Evolutionary conservation across 2,329 filamentous ascomycete genomes (phyloP), one percentile per base, ranked within the genome.

Genomic region (Rugonectria rugulosa): DNA sequence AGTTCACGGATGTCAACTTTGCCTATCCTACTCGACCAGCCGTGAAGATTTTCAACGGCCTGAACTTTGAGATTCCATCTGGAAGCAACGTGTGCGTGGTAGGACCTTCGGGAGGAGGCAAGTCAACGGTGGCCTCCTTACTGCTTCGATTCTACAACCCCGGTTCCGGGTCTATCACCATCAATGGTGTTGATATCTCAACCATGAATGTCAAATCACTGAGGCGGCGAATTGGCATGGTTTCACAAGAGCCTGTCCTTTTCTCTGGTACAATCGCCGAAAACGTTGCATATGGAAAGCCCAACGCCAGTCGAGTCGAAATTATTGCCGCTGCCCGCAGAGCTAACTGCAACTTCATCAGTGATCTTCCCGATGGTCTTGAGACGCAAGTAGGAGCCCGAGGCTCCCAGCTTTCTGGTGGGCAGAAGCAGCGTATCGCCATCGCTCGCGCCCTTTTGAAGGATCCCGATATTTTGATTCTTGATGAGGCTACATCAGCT

Each of bases 71-170:
- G 66, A 97, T 99, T 50, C 91, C 93, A 0, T 90, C 94, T 37
- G 95, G 95, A 24, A 93, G 88, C 60, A 98, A 98, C 69, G 92
- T 99, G 20, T 96, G 94, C 49, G 94, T 99, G 62, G 96, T 99
- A 47, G 95, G 95, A 1, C 94, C 95, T 3, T 97, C 92, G 17
- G 95, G 95, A 57, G 95, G 95, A 57, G 95, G 95, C 57, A 99
- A 99, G 76, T 96, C 91, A 2, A 99, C 95, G 0, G 95, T 99
- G 27, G 92, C 92, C 3, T 92, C 91, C n/a, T 79, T 99, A 20
- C 78, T 99, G 6, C 80, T 98, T 41, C 86, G 95, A 37, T 99
- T 99, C 76, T 99, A 99, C 72, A 87, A 88, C 40, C 91, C 93
- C 3, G 93, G 85, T 0, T 75, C 81, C 4, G 95, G 95, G 12